Evolutionary conservation across 1,284 basidiomycete genomes (phyloP), one percentile per base, ranked within the genome.

Genomic region (Heliocybe sulcata): DNA sequence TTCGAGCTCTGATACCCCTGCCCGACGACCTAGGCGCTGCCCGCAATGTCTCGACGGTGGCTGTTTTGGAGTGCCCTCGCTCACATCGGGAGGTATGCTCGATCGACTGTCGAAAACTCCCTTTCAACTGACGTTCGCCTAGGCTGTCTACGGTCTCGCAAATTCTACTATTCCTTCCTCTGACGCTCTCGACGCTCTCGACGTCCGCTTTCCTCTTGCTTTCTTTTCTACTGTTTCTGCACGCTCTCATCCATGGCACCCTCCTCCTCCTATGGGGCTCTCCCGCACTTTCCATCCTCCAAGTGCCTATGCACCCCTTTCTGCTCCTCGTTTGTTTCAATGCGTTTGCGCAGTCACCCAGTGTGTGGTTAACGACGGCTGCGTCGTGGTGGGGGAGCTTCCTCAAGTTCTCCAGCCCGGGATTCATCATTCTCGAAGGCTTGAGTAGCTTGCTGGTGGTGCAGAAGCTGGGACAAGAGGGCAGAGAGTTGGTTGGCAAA

Each of bases 361-460:
- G 80, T 58, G 80, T 84, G n/a, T 75, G 72, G 67, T 63, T 90
- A 16, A 61, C 78, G 11, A 75, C 72, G 16, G 76, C 82, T 12
- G 79, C 85, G 3, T 72, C 75, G 29, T 82, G 78, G 74, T 94
- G 91, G 92, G 88, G 87, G 1, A 77, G 73, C 42, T 73, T 84
- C 27, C 72, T 94, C 53, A 80, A 80, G 4, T 79, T 84, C 64
- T 85, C 81, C 2, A 87, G 87, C 10, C 91, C 91, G 1, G 68
- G 87, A 45, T 92, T 92, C 66, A 85, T 91, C 55, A 77, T 84
- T 52, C 77, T 93, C 74, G 92, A 94, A 67, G 89, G 90, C 49
- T 73, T 94, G 54, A 92, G 88, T 31, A 92, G 88, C 62, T 69
- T 94, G 54, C 75, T 94, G 22, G 86, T 91, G 26, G 87, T 83